phyloP scores from a whole-genome alignment of 345 rosid genomes.

The Acer saccharum region DNA sequence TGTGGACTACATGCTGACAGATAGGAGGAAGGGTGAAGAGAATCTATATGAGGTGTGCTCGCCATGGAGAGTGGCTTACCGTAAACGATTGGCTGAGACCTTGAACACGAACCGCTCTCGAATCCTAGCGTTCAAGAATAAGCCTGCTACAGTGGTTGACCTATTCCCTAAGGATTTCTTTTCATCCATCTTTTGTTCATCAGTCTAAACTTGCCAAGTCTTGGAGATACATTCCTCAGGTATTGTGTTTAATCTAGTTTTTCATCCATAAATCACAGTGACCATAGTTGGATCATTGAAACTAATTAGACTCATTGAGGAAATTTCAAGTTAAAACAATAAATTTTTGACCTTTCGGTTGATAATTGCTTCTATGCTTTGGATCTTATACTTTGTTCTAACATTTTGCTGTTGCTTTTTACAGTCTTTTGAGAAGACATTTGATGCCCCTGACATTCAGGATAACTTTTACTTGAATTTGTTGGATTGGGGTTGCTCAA shows the following conservation, averaged over 20 bases:
- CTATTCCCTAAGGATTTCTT: conserved; percentile 20
- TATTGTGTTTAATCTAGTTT: conserved; percentile 9
- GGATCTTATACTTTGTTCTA: background rate
- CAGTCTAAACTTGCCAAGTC: conserved; percentile 26
- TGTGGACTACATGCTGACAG: conserved; percentile 44
- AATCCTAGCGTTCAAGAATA: conserved; percentile 42
- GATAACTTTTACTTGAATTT: conserved; percentile 44
- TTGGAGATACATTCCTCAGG: conserved; percentile 37
- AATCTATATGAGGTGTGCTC: conserved; percentile 18
- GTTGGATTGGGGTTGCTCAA: conserved; percentile 40
- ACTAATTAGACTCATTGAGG: background rate
- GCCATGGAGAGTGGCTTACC: conserved; percentile 32
- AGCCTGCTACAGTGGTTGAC: conserved; percentile 28
- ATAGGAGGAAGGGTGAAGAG: conserved; percentile 38
- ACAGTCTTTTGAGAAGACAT: conserved; percentile 38
- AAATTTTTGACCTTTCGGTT: too few species aligned
- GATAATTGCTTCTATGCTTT: background rate
- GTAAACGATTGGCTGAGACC: conserved; percentile 36
- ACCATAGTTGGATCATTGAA: background rate
- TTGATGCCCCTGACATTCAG: conserved; percentile 40
- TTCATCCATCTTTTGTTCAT: conserved; percentile 17
- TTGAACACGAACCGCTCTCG: conserved; percentile 39
- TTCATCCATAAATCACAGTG: background rate
- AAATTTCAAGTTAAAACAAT: too few species aligned
- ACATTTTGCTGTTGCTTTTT: background rate